These are phyloP conservation scores for Diaporthe ampelina DNA, from an alignment of 2,329 filamentous ascomycete species.

Conservation along the genomic window DNA sequence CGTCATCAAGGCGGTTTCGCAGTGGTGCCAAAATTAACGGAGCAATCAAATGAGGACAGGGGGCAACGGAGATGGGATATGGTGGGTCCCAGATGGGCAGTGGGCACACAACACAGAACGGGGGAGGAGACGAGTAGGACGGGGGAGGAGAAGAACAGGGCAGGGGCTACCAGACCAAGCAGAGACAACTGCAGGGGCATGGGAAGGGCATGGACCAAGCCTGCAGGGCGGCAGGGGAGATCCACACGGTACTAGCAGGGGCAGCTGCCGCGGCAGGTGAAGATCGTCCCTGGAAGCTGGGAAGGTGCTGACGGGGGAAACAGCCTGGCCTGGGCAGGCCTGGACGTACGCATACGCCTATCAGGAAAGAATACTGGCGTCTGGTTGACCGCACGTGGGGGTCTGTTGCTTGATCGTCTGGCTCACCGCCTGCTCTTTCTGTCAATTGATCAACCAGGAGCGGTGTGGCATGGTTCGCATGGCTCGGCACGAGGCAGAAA, in stretches of 20 bases:
- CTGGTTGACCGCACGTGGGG: slow-evolving; percentile 9
- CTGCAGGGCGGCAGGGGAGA: background rate
- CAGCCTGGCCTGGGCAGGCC: background rate
- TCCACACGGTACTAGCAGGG: background rate
- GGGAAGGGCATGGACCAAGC: background rate
- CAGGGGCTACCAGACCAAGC: background rate
- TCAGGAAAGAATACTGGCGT: background rate
- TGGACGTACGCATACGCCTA: too few species aligned
- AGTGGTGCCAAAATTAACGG: slow-evolving; percentile 35
- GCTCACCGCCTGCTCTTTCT: background rate
- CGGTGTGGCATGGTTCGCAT: slow-evolving; percentile 9
- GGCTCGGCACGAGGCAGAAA: background rate
- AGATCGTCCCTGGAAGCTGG: slow-evolving; percentile 15
- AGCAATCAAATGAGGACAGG: slow-evolving; percentile 32
- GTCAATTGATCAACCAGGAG: background rate
- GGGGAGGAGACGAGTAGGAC: background rate
- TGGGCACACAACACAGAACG: too few species aligned
- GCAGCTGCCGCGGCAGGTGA: slow-evolving; percentile 21
- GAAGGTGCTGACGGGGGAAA: slow-evolving; percentile 27
- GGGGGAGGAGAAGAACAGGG: background rate
- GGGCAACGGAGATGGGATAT: background rate
- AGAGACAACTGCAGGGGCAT: too few species aligned
- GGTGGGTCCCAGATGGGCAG: too few species aligned
- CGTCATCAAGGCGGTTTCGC: slow-evolving; percentile 40
- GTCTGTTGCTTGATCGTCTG: background rate